Evolutionary conservation across 1,284 basidiomycete species (phyloP), one percentile per base, ranked within the genome.

Genomic region (Lignosus rhinocerotis): DNA sequence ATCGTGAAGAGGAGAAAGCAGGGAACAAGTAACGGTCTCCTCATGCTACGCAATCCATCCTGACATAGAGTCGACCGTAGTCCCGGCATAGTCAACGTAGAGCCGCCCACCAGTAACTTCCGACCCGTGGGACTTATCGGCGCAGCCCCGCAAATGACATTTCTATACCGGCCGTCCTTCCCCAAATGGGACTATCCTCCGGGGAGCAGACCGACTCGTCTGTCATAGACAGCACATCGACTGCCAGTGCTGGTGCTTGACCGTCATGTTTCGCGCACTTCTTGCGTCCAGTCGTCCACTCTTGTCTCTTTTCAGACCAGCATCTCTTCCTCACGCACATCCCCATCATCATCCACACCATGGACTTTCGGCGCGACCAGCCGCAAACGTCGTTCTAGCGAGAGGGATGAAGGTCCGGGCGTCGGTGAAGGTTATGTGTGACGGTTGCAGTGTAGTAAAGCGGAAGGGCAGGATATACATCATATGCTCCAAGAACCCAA

Each of bases 321-420:
- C 80, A 41, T 62, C 75, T 36, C 57, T 75, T 14, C 67, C 74
- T 14, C 75, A 73, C 57, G 31, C 69, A 16, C 72, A 75, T 53
- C 72, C 56, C 48, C 72, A 61, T 53, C 67, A 36, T 47, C 73
- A 66, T 64, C 70, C 61, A 63, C 72, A 66, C 74, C 75, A 63
- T 62, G 65, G 64, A 36, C 68, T 65, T 16, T 59, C 59, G 14
- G 61, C 68, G 38, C 43, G 55, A 49, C 47, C 66, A 21, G 53
- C 66, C 34, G 63, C 70, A 33, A 67, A 64, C 54, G 74, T 75
- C 17, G 62, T 74, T 9, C 69, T 84, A 19, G 72, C 80, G 31
- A 78, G 96, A 65, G 94, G 94, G 42, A 97, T 98, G 93, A 99
- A 98, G 81, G 96, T 99, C 56, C 87, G 96, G 60, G 91, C 92